Conservation (phyloP, 352 stramenopile species). For the Globisporangium carolinianum region DNA sequence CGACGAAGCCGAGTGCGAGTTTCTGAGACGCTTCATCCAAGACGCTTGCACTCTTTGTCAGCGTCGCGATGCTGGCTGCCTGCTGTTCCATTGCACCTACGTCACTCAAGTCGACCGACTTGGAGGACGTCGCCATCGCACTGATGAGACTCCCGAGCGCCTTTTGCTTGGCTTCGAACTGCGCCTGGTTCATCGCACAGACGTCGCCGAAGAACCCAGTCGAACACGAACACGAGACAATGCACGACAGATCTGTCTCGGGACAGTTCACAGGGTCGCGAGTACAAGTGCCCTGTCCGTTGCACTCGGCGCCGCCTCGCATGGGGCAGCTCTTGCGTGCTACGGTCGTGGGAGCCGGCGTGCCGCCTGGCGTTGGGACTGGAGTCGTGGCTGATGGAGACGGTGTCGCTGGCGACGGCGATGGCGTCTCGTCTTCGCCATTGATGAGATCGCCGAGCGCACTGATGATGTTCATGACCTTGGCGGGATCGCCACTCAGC, state of each 20-base stretch:
- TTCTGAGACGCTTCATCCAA: constrained; percentile 39
- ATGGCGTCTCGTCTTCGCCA: constrained; percentile 23
- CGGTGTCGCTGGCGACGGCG: constrained; percentile 14
- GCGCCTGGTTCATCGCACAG: constrained; percentile 40
- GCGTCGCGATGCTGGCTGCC: constrained; percentile 51
- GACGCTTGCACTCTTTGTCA: constrained; percentile 54
- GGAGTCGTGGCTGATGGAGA: constrained; percentile 11
- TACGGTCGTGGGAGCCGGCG: constrained; percentile 15
- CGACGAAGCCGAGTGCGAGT: constrained; percentile 45
- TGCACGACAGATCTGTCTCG: constrained; percentile 42
- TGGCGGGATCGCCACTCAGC: constrained; percentile 45
- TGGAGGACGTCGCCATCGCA: constrained; percentile 44
- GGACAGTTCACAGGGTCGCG: constrained; percentile 30
- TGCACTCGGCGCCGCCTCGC: constrained; percentile 32
- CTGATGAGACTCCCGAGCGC: constrained; percentile 41
- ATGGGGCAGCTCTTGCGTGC: constrained; percentile 45
- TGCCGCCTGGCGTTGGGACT: constrained; percentile 3
- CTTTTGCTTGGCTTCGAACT: constrained; percentile 46
- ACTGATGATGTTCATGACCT: constrained; percentile 55
- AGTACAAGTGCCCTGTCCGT: constrained; percentile 38
- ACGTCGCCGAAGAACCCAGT: constrained; percentile 51
- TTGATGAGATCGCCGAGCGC: constrained; percentile 63
- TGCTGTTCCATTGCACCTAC: constrained; percentile 52
- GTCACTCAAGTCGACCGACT: constrained; percentile 44
- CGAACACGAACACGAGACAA: constrained; percentile 39